A percentile compares a stretch with the other conserved stretches of the same genome.
These are phyloP conservation scores for Blakeslea trispora DNA, from an alignment of 371 early-diverging fungal species.

Conservation along the genomic window DNA sequence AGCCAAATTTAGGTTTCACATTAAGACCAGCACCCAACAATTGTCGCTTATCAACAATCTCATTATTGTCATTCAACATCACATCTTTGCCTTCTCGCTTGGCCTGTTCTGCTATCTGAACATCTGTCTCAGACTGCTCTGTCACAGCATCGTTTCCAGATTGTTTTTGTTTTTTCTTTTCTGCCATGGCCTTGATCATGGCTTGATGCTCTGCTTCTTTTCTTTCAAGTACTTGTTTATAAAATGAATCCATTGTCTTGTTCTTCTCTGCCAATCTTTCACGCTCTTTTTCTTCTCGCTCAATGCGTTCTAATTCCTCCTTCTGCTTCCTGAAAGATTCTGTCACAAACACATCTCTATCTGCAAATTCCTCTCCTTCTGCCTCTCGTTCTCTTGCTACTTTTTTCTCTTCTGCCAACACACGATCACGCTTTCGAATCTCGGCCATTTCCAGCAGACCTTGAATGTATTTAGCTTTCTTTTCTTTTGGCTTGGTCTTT, in stretches of 20 bases:
- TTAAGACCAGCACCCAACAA: conserved; percentile 81
- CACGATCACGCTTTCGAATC: conserved; percentile 80
- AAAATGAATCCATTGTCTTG: conserved; percentile 45
- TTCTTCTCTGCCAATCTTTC: conserved; percentile 50
- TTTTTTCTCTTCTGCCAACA: conserved; percentile 79
- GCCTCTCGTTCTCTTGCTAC: conserved; percentile 72
- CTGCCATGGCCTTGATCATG: conserved; percentile 34
- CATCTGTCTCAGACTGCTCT: conserved; percentile 19
- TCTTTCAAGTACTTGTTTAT: conserved; percentile 45
- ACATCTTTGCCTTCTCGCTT: conserved; percentile 53
- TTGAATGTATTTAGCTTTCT: conserved; percentile 80
- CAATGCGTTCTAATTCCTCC: conserved; percentile 76
- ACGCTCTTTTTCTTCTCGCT: conserved; percentile 77
- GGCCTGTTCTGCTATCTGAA: conserved; percentile 45
- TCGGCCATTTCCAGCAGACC: conserved; percentile 76
- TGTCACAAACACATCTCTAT: conserved; percentile 88
- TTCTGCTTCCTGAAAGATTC: conserved; percentile 79
- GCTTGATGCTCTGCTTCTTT: conserved; percentile 43
- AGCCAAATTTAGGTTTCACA: conserved; percentile 51
- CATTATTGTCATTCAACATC: conserved; percentile 70
- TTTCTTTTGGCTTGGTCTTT: conserved; percentile 31
- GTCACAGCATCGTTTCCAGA: not conserved
- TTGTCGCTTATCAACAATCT: conserved; percentile 82
- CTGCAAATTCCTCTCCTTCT: conserved; percentile 56
- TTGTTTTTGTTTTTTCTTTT: conserved; percentile 8